Conservation (phyloP, 306 rosid genomes). For the Vachellia collinsii region DNA sequence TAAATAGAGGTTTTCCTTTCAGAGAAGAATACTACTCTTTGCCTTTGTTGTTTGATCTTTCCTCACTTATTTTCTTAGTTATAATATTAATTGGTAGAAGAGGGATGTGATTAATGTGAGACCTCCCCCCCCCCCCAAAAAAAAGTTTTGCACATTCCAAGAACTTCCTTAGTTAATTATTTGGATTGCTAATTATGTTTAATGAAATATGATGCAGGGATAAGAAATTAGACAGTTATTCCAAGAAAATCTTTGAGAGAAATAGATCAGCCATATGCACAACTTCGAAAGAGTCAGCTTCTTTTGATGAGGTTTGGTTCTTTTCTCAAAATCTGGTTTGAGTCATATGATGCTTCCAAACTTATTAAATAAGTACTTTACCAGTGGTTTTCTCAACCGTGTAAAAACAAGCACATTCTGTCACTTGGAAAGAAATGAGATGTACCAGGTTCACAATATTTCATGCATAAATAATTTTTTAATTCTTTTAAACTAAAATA, state of each 20-base stretch:
- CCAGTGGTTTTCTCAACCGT: slow-evolving; percentile 17
- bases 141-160: slow-evolving; percentile 19
- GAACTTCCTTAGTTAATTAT: slow-evolving; percentile 2
- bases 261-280: slow-evolving; percentile 49
- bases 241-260: slow-evolving; percentile 43
- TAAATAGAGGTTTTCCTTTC: not conserved
- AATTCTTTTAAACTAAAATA: not conserved
- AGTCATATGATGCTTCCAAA: slow-evolving; percentile 19
- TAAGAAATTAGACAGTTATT: slow-evolving; percentile 46
- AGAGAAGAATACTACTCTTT: not conserved
- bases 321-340: slow-evolving; percentile 23
- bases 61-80: not conserved
- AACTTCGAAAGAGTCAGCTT: slow-evolving; percentile 58
- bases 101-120: slow-evolving; percentile 15
- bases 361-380: slow-evolving; percentile 22
- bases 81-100: not conserved
- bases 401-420: not conserved
- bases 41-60: not conserved
- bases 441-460: not conserved
- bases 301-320: slow-evolving; percentile 83
- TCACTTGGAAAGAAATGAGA: not conserved
- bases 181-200: slow-evolving; percentile 19
- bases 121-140: not conserved
- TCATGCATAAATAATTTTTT: not conserved
- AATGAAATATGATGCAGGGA: slow-evolving; percentile 68